Conservation (phyloP, 768 basidiomycete genomes). For the Agrocybe chaxingu region DNA sequence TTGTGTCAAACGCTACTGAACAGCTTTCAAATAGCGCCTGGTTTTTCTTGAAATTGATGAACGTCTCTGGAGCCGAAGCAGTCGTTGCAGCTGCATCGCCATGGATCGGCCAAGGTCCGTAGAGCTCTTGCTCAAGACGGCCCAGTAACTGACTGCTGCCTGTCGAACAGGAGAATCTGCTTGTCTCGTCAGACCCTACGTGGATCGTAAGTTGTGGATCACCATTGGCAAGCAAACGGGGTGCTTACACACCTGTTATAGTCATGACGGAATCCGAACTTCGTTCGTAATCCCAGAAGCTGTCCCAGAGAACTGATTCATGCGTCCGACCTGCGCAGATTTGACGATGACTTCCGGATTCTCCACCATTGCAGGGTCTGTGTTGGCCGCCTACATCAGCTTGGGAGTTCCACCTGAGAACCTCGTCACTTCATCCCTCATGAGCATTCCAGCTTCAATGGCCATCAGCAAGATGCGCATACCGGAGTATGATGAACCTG, state of each 20-base stretch:
- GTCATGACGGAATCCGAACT: slow-evolving; percentile 81
- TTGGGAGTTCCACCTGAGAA: slow-evolving; percentile 78
- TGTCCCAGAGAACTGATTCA: slow-evolving; percentile 12
- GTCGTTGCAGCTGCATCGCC: slow-evolving; percentile 89
- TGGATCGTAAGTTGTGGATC: slow-evolving; percentile 44
- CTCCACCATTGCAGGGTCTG: slow-evolving; percentile 90
- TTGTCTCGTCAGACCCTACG: slow-evolving; percentile 80
- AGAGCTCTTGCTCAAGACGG: not conserved
- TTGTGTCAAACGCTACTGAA: slow-evolving; percentile 13
- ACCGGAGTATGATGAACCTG: slow-evolving; percentile 82
- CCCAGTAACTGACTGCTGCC: slow-evolving; percentile 4
- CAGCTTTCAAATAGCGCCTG: slow-evolving; percentile 55
- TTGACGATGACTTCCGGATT: slow-evolving; percentile 90
- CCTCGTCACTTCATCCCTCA: slow-evolving; percentile 84
- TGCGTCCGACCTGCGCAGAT: slow-evolving; percentile 29
- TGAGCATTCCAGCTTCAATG: slow-evolving; percentile 95
- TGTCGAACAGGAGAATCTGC: slow-evolving; percentile 63
- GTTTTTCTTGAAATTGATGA: slow-evolving; percentile 88
- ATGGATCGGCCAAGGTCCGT: slow-evolving; percentile 76
- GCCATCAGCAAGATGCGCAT: slow-evolving; percentile 85
- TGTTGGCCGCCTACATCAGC: slow-evolving; percentile 79
- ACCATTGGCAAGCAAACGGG: not conserved
- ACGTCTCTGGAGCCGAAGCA: slow-evolving; percentile 88
- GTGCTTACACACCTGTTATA: slow-evolving; percentile 23
- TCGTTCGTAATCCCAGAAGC: slow-evolving; percentile 35